Percentiles rank a stretch among this genome's conserved stretches.
These are phyloP conservation scores for Nemania sp. DNA, from an alignment of 2,329 filamentous ascomycete genomes.

Conservation along the genomic window DNA sequence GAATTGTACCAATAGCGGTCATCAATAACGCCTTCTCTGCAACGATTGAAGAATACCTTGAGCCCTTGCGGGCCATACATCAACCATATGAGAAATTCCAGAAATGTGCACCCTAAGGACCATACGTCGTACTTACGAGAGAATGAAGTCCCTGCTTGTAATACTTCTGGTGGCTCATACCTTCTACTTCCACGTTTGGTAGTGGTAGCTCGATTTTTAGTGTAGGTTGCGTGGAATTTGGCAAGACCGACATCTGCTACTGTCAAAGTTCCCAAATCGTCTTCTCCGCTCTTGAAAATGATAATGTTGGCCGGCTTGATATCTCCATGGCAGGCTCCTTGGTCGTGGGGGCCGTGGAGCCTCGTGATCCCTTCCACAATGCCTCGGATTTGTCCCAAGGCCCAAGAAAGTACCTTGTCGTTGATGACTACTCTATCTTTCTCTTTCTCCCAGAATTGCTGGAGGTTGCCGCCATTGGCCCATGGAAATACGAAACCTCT, in stretches of 20 bases:
- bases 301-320: slow-evolving; percentile 7
- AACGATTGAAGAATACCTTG: not conserved
- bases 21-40: not conserved
- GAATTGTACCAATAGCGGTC: not conserved
- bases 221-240: not conserved
- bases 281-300: not conserved
- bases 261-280: not conserved
- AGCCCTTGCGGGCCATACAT: not conserved
- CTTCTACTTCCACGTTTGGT: not conserved
- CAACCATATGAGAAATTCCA: slow-evolving; percentile 6
- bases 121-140: slow-evolving; percentile 11
- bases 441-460: not conserved
- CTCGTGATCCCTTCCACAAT: not conserved
- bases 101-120: slow-evolving; percentile 1
- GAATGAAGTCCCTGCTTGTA: not conserved
- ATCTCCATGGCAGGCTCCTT: not conserved
- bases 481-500: not conserved
- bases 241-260: slow-evolving; percentile 1
- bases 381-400: not conserved
- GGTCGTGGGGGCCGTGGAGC: not conserved
- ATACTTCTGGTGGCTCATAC: slow-evolving; percentile 1
- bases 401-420: not conserved
- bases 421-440: not conserved
- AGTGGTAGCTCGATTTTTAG: not conserved
- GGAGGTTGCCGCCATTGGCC: not conserved